Evolutionary conservation across 2,329 filamentous ascomycete genomes (phyloP).

Genomic region (Tolypocladium ophioglossoides): DNA sequence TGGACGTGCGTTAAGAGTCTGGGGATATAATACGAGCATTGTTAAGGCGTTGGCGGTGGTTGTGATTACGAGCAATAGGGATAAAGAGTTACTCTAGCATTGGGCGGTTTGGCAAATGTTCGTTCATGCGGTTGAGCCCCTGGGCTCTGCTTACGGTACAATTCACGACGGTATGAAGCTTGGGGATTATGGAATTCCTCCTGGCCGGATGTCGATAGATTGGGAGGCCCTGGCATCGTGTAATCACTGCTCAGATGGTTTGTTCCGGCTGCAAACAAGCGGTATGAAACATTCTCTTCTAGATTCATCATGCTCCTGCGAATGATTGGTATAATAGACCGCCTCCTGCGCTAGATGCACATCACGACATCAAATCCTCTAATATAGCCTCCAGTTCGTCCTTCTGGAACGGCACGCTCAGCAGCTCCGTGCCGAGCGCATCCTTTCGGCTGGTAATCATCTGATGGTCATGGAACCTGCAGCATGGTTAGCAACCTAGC

Average conservation of each 20-base stretch:
- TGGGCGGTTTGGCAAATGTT: neutral
- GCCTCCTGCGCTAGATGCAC: neutral
- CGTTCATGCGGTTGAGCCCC: neutral
- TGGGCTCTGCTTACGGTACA: neutral
- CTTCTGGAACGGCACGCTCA: constrained; percentile 75
- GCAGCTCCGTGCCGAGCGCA: constrained; percentile 68
- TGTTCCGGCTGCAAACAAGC: neutral
- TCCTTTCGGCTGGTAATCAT: constrained; percentile 91
- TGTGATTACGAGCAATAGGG: neutral
- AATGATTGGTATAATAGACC: neutral
- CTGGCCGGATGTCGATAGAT: neutral
- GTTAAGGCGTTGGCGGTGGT: neutral
- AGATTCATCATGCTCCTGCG: neutral
- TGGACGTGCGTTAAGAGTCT: constrained; percentile 86
- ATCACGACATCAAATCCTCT: constrained; percentile 50
- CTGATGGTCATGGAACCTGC: constrained; percentile 87
- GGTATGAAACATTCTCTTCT: neutral
- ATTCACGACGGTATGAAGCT: neutral
- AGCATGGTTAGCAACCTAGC: constrained; percentile 13
- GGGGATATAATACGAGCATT: constrained; percentile 32
- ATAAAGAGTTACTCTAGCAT: neutral
- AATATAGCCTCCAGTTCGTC: constrained; percentile 84
- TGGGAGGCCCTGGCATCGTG: neutral
- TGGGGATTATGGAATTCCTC: neutral
- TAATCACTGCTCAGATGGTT: neutral